Evolutionary conservation across 352 stramenopile genomes (phyloP), one percentile per base, ranked within the genome.

Genomic region (Phytophthora brassicae): DNA sequence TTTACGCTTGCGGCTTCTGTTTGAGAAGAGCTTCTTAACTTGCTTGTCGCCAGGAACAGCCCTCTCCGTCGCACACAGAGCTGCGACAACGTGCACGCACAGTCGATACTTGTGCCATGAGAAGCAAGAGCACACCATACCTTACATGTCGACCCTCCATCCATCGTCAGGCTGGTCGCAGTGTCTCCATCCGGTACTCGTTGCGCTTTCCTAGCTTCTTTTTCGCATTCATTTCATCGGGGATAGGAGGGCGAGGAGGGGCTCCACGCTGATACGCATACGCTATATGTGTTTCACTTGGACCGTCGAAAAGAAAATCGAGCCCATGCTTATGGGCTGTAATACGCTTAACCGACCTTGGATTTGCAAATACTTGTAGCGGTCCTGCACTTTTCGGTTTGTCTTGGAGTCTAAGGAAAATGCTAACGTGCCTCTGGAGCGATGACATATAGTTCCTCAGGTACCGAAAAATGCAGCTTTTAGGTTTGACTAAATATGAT

Each of bases 351-450:
- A 20, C 0, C 46, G 36, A 26, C 38, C 6, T 14, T 51, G 16
- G 1, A 9, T 17, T 41, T 41, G 35, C n/a, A 41, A 8, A 22
- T 39, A 39, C 33, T 39, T 39, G 33, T 39, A 39, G 16, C 14
- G 35, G 16, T 56, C 55, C 28, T 46, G 45, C 9, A 39, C 45
- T 23, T 63, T 46, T 28, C 45, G 36, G 26, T 56, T 56, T 43
- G 56, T 35, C 36, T 64, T 64, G 6, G 36, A 13, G 6, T 44
- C 47, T 3, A 51, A 11, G 7, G 45, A 14, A 50, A 56, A 56
- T 16, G 17, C 0, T 2, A 31, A 42, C 8, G n/a, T 23, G 1
- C 38, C 46, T 26, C 46, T 53, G 6, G 56, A 64, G 4, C 44
- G 17, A 36, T 62, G 54, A 16, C 35, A n/a, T 38, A 31, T 31